Percentiles rank a stretch among this genome's conserved stretches.
Conservation (phyloP, 331 rosid species). For the Erythrophleum ivorense region DNA sequence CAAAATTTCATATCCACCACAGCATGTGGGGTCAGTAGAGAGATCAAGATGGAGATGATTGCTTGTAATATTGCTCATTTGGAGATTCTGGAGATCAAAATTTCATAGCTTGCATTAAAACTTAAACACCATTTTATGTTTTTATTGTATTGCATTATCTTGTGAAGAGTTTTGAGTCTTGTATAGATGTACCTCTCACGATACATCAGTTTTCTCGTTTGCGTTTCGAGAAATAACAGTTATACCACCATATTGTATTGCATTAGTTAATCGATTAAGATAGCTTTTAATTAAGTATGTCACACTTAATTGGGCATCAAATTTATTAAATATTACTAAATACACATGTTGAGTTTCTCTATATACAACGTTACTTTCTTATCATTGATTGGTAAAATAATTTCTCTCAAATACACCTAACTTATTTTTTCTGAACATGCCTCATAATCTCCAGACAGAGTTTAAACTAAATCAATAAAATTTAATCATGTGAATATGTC, state of each 20-base stretch:
- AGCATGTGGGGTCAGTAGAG: slow-evolving; percentile 48
- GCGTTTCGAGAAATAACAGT: neutral
- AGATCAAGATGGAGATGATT: slow-evolving; percentile 60
- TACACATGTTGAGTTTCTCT: no score
- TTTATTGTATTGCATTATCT: slow-evolving; percentile 23
- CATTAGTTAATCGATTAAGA: neutral
- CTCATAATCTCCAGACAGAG: no score
- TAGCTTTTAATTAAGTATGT: neutral
- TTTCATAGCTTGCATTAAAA: slow-evolving; percentile 29
- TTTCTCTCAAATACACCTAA: no score
- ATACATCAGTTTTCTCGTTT: slow-evolving; percentile 34
- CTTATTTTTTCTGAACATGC: no score
- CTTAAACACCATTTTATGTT: neutral
- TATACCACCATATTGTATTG: neutral
- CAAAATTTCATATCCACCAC: slow-evolving; percentile 47
- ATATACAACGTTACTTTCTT: no score
- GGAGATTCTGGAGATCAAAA: slow-evolving; percentile 43
- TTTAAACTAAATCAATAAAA: no score
- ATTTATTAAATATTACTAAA: no score
- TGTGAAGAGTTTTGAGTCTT: slow-evolving; percentile 40
- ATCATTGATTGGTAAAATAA: no score
- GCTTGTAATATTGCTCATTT: slow-evolving; percentile 15
- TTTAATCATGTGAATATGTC: no score
- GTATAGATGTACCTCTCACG: slow-evolving; percentile 52
- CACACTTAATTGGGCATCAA: neutral